Percentiles rank a stretch among this genome's conserved stretches.
phyloP scores from a whole-genome alignment of 1,284 basidiomycete species.

The Ustilago cynodontis region DNA sequence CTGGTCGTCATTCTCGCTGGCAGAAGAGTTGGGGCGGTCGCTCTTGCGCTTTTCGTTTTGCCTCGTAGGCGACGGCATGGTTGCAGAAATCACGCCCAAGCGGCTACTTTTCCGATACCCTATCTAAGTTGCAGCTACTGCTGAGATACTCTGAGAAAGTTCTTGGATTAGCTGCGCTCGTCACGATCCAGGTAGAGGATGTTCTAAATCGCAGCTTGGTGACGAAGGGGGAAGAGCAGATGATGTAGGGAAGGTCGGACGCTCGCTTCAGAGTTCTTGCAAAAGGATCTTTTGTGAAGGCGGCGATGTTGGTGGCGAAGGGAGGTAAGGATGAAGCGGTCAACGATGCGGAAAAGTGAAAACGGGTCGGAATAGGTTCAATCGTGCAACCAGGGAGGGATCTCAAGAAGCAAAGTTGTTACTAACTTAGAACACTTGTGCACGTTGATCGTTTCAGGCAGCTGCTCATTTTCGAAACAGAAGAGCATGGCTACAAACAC shows the following conservation, averaged over 20 bases:
- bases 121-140: background rate
- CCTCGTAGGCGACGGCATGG: slow-evolving; percentile 33
- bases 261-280: slow-evolving; percentile 28
- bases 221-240: background rate
- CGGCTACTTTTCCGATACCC: background rate
- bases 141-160: background rate
- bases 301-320: background rate
- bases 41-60: slow-evolving; percentile 26
- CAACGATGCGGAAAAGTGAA: background rate
- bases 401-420: background rate
- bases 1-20: slow-evolving; percentile 32
- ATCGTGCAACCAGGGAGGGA: background rate
- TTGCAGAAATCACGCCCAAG: slow-evolving; percentile 1
- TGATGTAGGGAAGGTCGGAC: background rate
- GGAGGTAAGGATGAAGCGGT: slow-evolving; percentile 2
- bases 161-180: background rate
- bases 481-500: background rate
- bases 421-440: background rate
- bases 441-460: slow-evolving; percentile 10
- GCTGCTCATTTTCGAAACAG: background rate
- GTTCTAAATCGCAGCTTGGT: background rate
- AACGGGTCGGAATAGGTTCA: background rate
- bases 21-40: slow-evolving; percentile 29
- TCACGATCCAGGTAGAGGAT: background rate
- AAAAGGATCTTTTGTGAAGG: slow-evolving; percentile 23